A percentile compares a stretch with the other conserved stretches of the same genome.
phyloP scores from a whole-genome alignment of 1,284 basidiomycete species.

The Meira nashicola region DNA sequence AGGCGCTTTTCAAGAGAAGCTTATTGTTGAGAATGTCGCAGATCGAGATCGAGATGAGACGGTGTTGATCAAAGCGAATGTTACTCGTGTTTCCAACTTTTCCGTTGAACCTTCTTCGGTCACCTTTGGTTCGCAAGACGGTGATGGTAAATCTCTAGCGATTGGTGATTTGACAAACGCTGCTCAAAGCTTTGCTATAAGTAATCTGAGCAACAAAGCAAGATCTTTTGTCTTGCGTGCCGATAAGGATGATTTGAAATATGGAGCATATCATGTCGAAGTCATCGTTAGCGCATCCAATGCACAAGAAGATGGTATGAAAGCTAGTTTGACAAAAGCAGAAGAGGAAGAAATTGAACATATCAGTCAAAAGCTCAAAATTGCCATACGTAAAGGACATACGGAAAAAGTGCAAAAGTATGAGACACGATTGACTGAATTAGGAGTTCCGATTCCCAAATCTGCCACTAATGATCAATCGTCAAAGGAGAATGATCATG shows the following conservation, averaged over 20 bases:
- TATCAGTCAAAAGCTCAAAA: slow-evolving; percentile 58
- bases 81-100: slow-evolving; percentile 57
- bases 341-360: slow-evolving; percentile 59
- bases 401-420: slow-evolving; percentile 58
- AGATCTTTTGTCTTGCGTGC: slow-evolving; percentile 55
- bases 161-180: slow-evolving; percentile 34
- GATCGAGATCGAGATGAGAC: slow-evolving; percentile 57
- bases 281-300: slow-evolving; percentile 11
- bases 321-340: slow-evolving; percentile 53
- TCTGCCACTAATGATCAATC: background rate
- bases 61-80: slow-evolving; percentile 57
- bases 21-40: slow-evolving; percentile 57
- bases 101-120: slow-evolving; percentile 53
- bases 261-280: slow-evolving; percentile 9
- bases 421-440: slow-evolving; percentile 54
- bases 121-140: slow-evolving; percentile 48
- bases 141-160: slow-evolving; percentile 16
- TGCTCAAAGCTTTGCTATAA: slow-evolving; percentile 53
- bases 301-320: slow-evolving; percentile 2
- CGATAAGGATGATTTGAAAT: slow-evolving; percentile 27
- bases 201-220: slow-evolving; percentile 56
- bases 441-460: slow-evolving; percentile 52
- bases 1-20: slow-evolving; percentile 57
- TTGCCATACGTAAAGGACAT: slow-evolving; percentile 57
- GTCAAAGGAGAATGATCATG: background rate